Evolutionary conservation across 2,329 filamentous ascomycete genomes (phyloP), one percentile per base, ranked within the genome.

Genomic region (Botrytis deweyae): DNA sequence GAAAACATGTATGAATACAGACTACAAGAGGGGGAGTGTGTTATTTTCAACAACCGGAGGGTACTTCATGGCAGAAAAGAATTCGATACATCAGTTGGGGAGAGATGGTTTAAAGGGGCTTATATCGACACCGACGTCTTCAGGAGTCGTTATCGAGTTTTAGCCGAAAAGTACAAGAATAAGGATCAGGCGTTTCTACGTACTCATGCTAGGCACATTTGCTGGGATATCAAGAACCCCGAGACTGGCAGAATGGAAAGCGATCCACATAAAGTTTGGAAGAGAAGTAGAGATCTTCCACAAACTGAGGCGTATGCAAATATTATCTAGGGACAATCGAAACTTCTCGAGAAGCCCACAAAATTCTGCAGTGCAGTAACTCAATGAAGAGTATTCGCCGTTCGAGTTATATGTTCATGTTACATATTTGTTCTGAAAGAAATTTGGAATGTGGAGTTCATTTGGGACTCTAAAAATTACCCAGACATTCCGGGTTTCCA

Each of bases 31-130:
- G 96, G 95, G 4, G 93, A 97, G 80, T 97, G 94, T 80, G 94
- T 95, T 20, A 87, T 99, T n/a, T 98, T 99, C 80, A 92, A 97
- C 81, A 98, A 98, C 80, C 84, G 90, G 74, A 87, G 95, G 29
- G 86, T 97, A n/a, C 82, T 97, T 80, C 96, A 98, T 84, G 95
- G 94, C 0, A 86, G 96, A 6, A 87, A 86, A 25, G 88, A 90
- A 44, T 98, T 98, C 82, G 90, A 95, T 80, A 83, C 86, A 0
- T 83, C 83, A 0, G 86, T 87, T 10, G 93, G 93, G 0, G 87
- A 90, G 75, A 86, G 95, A 70, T 97, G 93, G 93, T 83, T 98
- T 72, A 92, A 93, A 78, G 96, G 96, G 7, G 88, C 93, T 0
- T 99, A 98, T 82, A 86, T 98, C 42, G 89, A 92, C 75, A 85